Conservation (phyloP, 257 asterid species). For the Solanum arcanum region DNA sequence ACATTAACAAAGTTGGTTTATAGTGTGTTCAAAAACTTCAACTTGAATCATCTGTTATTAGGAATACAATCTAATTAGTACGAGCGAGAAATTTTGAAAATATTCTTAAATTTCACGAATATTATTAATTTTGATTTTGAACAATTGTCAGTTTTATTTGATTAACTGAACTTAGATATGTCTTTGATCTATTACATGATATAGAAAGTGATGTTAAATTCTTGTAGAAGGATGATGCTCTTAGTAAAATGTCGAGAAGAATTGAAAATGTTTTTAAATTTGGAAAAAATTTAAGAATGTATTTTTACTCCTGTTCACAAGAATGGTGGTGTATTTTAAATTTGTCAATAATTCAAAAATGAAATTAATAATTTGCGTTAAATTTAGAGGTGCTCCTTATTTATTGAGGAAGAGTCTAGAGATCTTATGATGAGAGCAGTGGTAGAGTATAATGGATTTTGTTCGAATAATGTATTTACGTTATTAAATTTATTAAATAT, state of each 20-base stretch:
- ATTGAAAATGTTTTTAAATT: too few relatives aligned
- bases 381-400: too few relatives aligned
- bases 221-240: neutral
- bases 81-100: too few relatives aligned
- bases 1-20: neutral
- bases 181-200: accelerated
- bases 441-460: neutral
- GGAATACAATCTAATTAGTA: neutral
- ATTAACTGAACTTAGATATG: too few relatives aligned
- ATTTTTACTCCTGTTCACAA: neutral
- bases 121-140: too few relatives aligned
- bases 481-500: neutral
- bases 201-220: too few relatives aligned
- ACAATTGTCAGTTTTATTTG: accelerated
- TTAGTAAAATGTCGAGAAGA: neutral
- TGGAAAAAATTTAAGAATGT: neutral
- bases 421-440: neutral
- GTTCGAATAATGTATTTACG: too few relatives aligned
- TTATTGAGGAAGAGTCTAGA: neutral
- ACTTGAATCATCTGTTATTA: neutral
- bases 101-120: accelerated
- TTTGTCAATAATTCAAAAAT: neutral
- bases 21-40: neutral
- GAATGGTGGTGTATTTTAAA: neutral
- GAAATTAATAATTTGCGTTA: accelerated